Evolutionary conservation across 2,329 filamentous ascomycete species (phyloP).

Genomic region (Colletotrichum sp.): DNA sequence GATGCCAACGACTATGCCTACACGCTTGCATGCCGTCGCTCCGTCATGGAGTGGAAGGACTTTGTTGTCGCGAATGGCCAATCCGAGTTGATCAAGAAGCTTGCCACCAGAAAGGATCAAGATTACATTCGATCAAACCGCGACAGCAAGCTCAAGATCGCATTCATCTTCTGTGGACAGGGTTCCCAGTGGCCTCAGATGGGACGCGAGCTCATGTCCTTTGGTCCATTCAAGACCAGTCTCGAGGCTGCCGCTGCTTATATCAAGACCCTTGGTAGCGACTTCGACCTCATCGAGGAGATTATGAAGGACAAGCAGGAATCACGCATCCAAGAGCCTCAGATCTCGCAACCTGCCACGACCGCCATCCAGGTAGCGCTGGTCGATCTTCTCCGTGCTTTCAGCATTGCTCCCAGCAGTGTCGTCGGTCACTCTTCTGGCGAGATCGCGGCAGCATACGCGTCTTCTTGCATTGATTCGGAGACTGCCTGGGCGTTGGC

Average conservation of each 20-base stretch:
- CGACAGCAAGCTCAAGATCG: constrained; percentile 33
- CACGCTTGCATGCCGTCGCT: constrained; percentile 50
- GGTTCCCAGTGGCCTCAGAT: constrained; percentile 48
- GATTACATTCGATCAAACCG: constrained; percentile 27
- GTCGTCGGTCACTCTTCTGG: constrained; percentile 53
- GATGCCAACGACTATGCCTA: constrained; percentile 46
- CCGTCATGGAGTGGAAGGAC: constrained; percentile 46
- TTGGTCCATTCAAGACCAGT: constrained; percentile 44
- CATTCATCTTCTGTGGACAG: constrained; percentile 49
- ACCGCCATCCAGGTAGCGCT: constrained; percentile 48
- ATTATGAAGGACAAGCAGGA: constrained; percentile 29
- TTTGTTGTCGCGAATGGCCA: constrained; percentile 39
- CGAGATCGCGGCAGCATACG: constrained; percentile 51
- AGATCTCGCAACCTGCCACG: constrained; percentile 45
- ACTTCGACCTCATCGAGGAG: constrained; percentile 40
- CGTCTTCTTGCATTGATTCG: constrained; percentile 37
- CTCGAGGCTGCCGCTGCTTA: constrained; percentile 38
- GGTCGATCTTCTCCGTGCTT: constrained; percentile 41
- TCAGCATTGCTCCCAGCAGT: constrained; percentile 33
- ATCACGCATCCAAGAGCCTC: constrained; percentile 35
- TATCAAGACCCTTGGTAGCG: constrained; percentile 33
- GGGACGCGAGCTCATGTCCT: constrained; percentile 44
- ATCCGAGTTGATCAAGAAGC: constrained; percentile 34
- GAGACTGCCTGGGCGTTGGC: constrained; percentile 45
- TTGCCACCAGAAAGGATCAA: constrained; percentile 24